A percentile compares a stretch with the other conserved stretches of the same genome.
Evolutionary conservation across 192 early-diverging fungal species (phyloP).

Genomic region (Dissophora globulifera): DNA sequence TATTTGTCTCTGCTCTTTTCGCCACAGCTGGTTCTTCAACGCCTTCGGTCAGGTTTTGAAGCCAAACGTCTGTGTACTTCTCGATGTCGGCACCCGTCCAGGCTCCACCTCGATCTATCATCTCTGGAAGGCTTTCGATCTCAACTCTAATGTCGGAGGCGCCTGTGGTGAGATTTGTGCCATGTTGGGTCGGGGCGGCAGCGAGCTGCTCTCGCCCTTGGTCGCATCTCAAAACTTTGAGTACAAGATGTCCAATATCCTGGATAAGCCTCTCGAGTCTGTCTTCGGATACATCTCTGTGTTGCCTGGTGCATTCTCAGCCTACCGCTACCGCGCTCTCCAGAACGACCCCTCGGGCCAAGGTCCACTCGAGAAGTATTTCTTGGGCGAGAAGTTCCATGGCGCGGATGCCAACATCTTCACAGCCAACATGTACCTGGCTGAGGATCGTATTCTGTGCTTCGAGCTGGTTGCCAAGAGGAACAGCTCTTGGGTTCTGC

Average conservation of each 20-base stretch:
- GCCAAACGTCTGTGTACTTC: conserved; percentile 69
- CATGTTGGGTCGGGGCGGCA: conserved; percentile 61
- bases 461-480: conserved; percentile 87
- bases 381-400: conserved; percentile 73
- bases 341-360: conserved; percentile 68
- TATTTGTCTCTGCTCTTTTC: not conserved
- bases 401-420: conserved; percentile 73
- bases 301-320: conserved; percentile 87
- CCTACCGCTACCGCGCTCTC: conserved; percentile 81
- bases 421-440: conserved; percentile 84
- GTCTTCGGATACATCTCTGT: conserved; percentile 91
- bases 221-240: conserved; percentile 77
- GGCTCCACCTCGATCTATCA: conserved; percentile 72
- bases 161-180: conserved; percentile 76
- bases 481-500: conserved; percentile 72
- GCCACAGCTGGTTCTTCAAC: conserved; percentile 72
- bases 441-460: conserved; percentile 87
- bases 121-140: conserved; percentile 73
- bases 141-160: conserved; percentile 68
- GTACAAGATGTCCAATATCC: conserved; percentile 77
- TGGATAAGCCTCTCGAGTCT: conserved; percentile 80
- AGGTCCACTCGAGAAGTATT: conserved; percentile 80
- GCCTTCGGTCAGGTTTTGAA: conserved; percentile 68
- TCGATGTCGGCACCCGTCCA: conserved; percentile 75
- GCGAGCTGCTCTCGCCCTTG: conserved; percentile 63